phyloP scores from a whole-genome alignment of 2,329 filamentous ascomycete genomes.

The Ophiognomonia clavigignenti-juglandacearum region DNA sequence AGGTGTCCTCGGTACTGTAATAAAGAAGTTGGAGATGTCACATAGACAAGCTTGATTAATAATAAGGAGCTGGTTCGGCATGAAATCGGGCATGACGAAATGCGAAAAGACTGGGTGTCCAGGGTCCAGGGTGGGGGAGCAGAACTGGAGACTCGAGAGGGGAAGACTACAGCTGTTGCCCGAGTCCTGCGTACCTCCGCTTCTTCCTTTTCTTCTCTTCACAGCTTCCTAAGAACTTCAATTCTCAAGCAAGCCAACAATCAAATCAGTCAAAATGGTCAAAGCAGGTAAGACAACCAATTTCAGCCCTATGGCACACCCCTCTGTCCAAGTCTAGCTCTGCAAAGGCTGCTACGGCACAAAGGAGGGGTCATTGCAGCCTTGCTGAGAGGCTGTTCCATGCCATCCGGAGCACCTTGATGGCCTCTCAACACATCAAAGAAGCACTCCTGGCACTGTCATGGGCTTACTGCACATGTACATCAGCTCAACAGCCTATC shows the following conservation, averaged over 20 bases:
- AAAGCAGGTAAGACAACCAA: constrained; percentile 74
- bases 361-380: constrained; percentile 34
- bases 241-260: constrained; percentile 3
- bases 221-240: constrained; percentile 17
- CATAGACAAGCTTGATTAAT: no score
- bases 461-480: constrained; percentile 7
- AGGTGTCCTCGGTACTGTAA: no score
- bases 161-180: no score
- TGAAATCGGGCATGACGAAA: no score
- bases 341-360: background rate
- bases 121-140: no score
- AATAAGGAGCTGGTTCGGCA: no score
- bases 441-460: constrained; percentile 25
- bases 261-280: constrained; percentile 78
- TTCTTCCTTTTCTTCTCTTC: background rate
- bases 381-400: constrained; percentile 16
- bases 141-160: no score
- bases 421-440: constrained; percentile 23
- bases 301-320: constrained; percentile 13
- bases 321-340: constrained; percentile 17
- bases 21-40: no score
- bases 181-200: background rate
- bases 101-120: no score
- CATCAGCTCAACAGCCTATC: background rate
- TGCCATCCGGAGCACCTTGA: constrained; percentile 36